Evolutionary conservation across 1,284 basidiomycete genomes (phyloP).

Genomic region (Filobasidium uniguttulatum): DNA sequence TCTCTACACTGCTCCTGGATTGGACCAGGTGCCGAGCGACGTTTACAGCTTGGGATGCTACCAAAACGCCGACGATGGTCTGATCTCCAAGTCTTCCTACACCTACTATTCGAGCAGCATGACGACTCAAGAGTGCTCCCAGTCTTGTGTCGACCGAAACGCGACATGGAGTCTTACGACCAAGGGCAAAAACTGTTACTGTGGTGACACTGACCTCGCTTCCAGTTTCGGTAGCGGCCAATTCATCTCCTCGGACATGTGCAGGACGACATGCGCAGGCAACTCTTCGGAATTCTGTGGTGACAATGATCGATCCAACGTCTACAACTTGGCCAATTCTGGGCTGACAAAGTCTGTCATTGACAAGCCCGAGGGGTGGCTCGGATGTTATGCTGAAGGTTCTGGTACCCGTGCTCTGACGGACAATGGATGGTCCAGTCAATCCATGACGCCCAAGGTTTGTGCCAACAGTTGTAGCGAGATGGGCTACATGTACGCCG

Average conservation of each 20-base stretch:
- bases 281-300: slow-evolving; percentile 22
- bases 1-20: not conserved
- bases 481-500: slow-evolving; percentile 16
- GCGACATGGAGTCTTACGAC: not conserved
- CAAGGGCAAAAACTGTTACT: slow-evolving; percentile 14
- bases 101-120: slow-evolving; percentile 16
- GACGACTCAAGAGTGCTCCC: slow-evolving; percentile 16
- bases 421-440: slow-evolving; percentile 3
- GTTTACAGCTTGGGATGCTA: slow-evolving; percentile 14
- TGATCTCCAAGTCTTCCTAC: slow-evolving; percentile 12
- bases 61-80: slow-evolving; percentile 2
- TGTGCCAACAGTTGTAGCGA: slow-evolving; percentile 19
- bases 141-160: not conserved
- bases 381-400: slow-evolving; percentile 11
- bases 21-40: not conserved
- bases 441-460: slow-evolving; percentile 17
- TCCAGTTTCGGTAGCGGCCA: slow-evolving; percentile 4
- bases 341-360: not conserved
- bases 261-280: slow-evolving; percentile 23
- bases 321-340: slow-evolving; percentile 19
- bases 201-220: slow-evolving; percentile 18
- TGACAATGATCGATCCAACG: slow-evolving; percentile 16
- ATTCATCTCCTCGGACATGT: slow-evolving; percentile 16
- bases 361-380: slow-evolving; percentile 9
- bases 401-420: slow-evolving; percentile 6